Evolutionary conservation across 441 rosid species (phyloP), one percentile per base, ranked within the genome.

Genomic region (Populus tomentosa): DNA sequence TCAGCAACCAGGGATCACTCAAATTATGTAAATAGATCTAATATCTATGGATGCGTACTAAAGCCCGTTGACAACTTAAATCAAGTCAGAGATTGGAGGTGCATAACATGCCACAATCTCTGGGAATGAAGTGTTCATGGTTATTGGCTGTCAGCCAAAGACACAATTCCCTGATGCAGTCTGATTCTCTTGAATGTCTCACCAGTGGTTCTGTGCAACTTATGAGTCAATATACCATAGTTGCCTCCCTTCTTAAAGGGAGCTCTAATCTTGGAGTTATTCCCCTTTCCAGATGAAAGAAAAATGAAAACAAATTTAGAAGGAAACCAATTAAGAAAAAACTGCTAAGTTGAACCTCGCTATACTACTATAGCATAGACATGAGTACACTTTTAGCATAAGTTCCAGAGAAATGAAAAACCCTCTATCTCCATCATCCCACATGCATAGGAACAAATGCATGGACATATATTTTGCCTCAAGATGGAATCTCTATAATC

Each of bases 201-300:
- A 82, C 84, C 69, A 72, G 56, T 23, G 69, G 23, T 38, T 20
- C 63, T 65, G 62, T 6, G 9, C 4, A 40, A 38, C 74, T 70
- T 75, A 74, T 38, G 63, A 13, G 80, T 42, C 75, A 71, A 73
- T 69, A 67, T 32, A 78, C 78, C 73, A 10, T 78, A 59, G 79
- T 70, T 65, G 71, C 75, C 81, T 80, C 73, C 74, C 75, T 69
- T 46, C 69, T 67, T 56, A 78, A 76, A 76, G 61, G 77, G 36
- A 79, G 82, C 74, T 26, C 76, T 74, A 72, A n/a, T 77, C 84
- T 80, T 81, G 79, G 72, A 80, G 71, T 71, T 68, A 76, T 56
- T 69, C 73, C 85, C 82, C 81, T 71, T 6, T 24, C 11, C 67
- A 74, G 72, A 73, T 73, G 82, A 69, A 32, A 72, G 78, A 71